A percentile compares a stretch with the other conserved stretches of the same genome.
phyloP scores from a whole-genome alignment of 2,329 filamentous ascomycete genomes.

The Cryphonectria parasitica region DNA sequence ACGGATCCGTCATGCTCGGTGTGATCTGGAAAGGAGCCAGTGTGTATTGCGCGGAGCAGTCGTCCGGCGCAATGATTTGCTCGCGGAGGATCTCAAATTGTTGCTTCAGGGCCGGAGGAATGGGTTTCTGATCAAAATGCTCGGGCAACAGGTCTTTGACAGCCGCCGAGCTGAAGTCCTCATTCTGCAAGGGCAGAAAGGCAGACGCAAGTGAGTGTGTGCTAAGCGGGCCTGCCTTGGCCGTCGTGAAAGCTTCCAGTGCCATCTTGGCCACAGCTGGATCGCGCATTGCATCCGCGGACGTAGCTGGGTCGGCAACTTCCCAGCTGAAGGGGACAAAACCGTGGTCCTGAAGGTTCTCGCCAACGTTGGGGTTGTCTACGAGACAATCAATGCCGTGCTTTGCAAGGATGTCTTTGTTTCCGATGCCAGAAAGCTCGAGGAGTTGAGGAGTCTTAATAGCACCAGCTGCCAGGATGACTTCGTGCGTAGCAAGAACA shows the following conservation, averaged over 20 bases:
- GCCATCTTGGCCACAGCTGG: constrained; percentile 24
- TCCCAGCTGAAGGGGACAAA: constrained; percentile 35
- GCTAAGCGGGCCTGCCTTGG: constrained; percentile 34
- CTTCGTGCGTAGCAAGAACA: constrained; percentile 27
- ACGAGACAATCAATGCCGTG: constrained; percentile 40
- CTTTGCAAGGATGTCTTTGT: constrained; percentile 42
- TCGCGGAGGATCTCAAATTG: constrained; percentile 18
- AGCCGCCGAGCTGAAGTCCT: neutral
- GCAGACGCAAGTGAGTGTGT: constrained; percentile 36
- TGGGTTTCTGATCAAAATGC: neutral
- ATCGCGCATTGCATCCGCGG: constrained; percentile 30
- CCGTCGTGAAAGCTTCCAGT: constrained; percentile 36
- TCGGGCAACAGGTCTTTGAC: neutral
- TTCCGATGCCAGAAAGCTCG: constrained; percentile 35
- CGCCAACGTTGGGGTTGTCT: constrained; percentile 43
- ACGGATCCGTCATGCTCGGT: constrained; percentile 1
- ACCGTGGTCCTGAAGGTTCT: constrained; percentile 46
- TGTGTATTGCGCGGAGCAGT: constrained; percentile 17
- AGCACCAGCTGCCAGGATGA: constrained; percentile 41
- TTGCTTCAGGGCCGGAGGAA: neutral
- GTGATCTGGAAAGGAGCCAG: constrained; percentile 24
- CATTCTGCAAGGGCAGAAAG: constrained; percentile 21
- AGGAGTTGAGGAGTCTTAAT: constrained; percentile 34
- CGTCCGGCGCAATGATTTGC: constrained; percentile 16
- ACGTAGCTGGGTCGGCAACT: constrained; percentile 39